Conservation (phyloP, 2,329 filamentous ascomycete genomes). For the Balansia obtecta region DNA sequence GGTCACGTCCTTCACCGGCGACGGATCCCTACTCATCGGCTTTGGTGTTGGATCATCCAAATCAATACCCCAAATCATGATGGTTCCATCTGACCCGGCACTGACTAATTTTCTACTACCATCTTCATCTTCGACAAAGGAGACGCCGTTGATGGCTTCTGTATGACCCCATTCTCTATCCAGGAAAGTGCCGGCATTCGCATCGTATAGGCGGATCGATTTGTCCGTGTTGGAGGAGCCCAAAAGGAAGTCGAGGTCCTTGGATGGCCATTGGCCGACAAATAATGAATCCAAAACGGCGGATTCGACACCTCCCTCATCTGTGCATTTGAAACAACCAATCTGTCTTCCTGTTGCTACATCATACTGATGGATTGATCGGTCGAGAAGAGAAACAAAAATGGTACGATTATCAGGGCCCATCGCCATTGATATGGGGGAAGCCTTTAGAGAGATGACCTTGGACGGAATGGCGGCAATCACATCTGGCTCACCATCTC, state of each 20-base stretch:
- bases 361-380: constrained; percentile 48
- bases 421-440: constrained; percentile 73
- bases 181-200: constrained; percentile 61
- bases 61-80: constrained; percentile 65
- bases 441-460: constrained; percentile 72
- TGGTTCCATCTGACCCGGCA: constrained; percentile 66
- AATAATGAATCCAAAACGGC: constrained; percentile 73
- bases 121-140: constrained; percentile 51
- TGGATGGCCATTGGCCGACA: constrained; percentile 42
- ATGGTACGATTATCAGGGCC: constrained; percentile 47
- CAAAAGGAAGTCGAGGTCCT: constrained; percentile 54
- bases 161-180: constrained; percentile 92
- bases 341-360: constrained; percentile 56
- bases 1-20: constrained; percentile 41
- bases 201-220: constrained; percentile 81
- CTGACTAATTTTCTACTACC: constrained; percentile 51
- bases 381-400: constrained; percentile 48
- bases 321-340: constrained; percentile 69
- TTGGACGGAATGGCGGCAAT: constrained; percentile 67
- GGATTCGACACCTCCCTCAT: constrained; percentile 67
- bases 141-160: constrained; percentile 79
- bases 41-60: constrained; percentile 30
- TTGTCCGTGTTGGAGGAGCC: constrained; percentile 94
- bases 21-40: constrained; percentile 37
- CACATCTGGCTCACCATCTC: constrained; percentile 49